These are phyloP conservation scores for Fusarium goolgardi DNA, from an alignment of 2,329 filamentous ascomycete genomes.

Conservation along the genomic window DNA sequence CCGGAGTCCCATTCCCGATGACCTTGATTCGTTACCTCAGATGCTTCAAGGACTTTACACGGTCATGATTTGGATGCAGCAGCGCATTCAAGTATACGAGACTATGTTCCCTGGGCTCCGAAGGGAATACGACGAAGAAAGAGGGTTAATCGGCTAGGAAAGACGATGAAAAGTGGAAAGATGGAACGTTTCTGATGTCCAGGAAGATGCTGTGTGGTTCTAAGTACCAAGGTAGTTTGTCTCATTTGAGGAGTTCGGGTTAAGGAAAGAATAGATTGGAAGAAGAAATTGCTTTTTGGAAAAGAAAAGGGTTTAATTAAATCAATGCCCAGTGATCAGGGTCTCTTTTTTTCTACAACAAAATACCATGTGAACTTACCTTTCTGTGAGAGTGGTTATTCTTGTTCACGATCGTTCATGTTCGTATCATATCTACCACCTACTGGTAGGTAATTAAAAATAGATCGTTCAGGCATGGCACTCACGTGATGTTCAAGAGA, in stretches of 20 bases:
- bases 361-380: not conserved
- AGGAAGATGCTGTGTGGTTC: not conserved
- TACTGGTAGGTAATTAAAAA: not conserved
- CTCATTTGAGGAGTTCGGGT: not conserved
- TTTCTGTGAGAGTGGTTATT: not conserved
- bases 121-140: not conserved
- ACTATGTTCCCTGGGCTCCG: not conserved
- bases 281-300: not conserved
- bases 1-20: not conserved
- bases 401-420: not conserved
- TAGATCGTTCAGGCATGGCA: not conserved
- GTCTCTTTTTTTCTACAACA: not conserved
- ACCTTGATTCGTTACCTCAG: not conserved
- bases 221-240: not conserved
- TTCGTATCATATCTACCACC: not conserved
- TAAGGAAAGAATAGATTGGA: not conserved
- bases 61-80: conserved; percentile 2
- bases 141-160: not conserved
- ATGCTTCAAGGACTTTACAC: conserved; percentile 2
- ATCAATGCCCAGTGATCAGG: not conserved
- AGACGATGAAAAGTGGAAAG: too few relatives aligned
- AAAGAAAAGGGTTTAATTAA: too few relatives aligned
- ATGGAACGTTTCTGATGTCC: not conserved
- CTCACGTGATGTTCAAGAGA: conserved; percentile 19
- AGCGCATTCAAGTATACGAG: conserved; percentile 26